A percentile compares a stretch with the other conserved stretches of the same genome.
Evolutionary conservation across 352 stramenopile genomes (phyloP).

Genomic region (Bremia lactucae): DNA sequence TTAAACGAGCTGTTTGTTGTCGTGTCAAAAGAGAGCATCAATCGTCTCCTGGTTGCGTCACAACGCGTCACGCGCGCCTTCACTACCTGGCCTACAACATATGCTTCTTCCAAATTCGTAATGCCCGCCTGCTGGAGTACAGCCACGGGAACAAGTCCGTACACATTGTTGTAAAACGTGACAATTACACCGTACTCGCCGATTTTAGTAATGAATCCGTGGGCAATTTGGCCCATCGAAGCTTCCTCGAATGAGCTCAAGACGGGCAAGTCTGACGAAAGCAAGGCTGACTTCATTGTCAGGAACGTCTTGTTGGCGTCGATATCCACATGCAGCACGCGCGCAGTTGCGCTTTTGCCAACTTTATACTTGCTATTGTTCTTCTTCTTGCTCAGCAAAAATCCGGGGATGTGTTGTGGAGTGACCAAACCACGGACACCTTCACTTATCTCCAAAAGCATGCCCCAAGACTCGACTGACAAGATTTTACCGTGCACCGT

Average conservation of each 20-base stretch:
- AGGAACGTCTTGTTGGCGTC: conserved; percentile 89
- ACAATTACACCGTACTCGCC: conserved; percentile 89
- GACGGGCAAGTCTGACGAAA: conserved; percentile 64
- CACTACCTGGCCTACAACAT: conserved; percentile 80
- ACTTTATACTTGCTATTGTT: conserved; percentile 70
- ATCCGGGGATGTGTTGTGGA: conserved; percentile 65
- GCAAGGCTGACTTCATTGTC: conserved; percentile 81
- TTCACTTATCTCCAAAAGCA: conserved; percentile 81
- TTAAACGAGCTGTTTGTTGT: conserved; percentile 13
- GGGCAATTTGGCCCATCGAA: conserved; percentile 53
- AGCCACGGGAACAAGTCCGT: conserved; percentile 84
- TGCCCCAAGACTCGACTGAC: conserved; percentile 69
- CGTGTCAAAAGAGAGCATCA: conserved; percentile 82
- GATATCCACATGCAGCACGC: conserved; percentile 75
- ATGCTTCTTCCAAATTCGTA: conserved; percentile 73
- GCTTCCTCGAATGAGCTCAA: conserved; percentile 72
- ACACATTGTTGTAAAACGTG: conserved; percentile 94
- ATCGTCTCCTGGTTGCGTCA: conserved; percentile 63
- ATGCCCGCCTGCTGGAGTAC: conserved; percentile 81
- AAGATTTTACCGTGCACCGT: conserved; percentile 77
- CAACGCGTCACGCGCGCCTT: conserved; percentile 70
- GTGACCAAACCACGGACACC: conserved; percentile 70
- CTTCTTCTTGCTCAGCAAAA: conserved; percentile 51
- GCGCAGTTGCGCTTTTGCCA: conserved; percentile 63
- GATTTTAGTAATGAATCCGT: conserved; percentile 92